Evolutionary conservation across 164 flowering plant genomes (phyloP).

Genomic region (Piper longum): DNA sequence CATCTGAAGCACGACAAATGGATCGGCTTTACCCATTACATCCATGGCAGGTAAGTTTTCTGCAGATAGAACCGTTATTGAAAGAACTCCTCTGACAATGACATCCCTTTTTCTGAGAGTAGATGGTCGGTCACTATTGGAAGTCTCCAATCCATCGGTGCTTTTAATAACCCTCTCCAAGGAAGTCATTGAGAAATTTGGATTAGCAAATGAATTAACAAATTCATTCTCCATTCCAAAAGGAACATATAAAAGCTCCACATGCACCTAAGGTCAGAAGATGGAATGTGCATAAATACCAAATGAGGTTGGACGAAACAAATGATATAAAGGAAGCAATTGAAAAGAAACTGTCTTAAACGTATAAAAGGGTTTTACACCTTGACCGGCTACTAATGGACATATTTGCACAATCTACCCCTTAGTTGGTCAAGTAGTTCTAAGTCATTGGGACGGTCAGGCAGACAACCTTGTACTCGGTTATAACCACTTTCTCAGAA

Average conservation of each 20-base stretch:
- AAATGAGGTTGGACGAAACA: neutral
- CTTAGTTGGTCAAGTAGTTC: too few species aligned
- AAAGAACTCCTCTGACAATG: conserved; percentile 85
- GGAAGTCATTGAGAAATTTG: conserved; percentile 57
- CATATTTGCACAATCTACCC: too few species aligned
- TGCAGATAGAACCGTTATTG: conserved; percentile 82
- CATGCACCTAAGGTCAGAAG: conserved; percentile 50
- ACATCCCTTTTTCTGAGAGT: conserved; percentile 47
- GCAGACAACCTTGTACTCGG: too few species aligned
- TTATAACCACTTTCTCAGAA: too few species aligned
- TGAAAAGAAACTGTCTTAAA: too few species aligned
- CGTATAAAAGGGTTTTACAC: too few species aligned
- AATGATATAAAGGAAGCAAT: too few species aligned
- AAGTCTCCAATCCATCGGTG: conserved; percentile 32
- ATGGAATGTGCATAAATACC: neutral
- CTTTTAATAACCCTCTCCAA: conserved; percentile 74
- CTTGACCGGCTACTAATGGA: too few species aligned
- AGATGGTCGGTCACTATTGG: conserved; percentile 23
- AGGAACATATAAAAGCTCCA: conserved; percentile 85
- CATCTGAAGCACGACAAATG: conserved; percentile 63
- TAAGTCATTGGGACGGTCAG: too few species aligned
- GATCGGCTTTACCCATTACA: conserved; percentile 90
- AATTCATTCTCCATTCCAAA: conserved; percentile 58
- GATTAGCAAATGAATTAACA: conserved; percentile 49
- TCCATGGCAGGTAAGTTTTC: conserved; percentile 77